Conservation (phyloP, 305 asterid genomes). For the Fraxinus dipetala region DNA sequence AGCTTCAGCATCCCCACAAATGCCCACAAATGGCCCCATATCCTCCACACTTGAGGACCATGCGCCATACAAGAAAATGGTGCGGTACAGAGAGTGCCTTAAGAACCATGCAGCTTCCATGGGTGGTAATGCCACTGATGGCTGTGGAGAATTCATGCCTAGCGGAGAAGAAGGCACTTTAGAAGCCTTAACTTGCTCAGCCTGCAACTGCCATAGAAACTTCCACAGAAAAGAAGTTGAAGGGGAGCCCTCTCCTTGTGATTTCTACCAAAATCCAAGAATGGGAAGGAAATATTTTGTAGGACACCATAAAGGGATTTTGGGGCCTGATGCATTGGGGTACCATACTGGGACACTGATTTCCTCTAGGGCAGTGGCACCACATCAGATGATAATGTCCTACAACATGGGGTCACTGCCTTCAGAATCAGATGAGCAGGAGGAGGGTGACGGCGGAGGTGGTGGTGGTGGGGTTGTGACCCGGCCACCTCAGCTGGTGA, state of each 20-base stretch:
- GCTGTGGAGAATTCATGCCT: slow-evolving; percentile 74
- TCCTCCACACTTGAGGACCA: slow-evolving; percentile 17
- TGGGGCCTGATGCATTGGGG: slow-evolving; percentile 26
- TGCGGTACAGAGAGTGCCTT: slow-evolving; percentile 57
- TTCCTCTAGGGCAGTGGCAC: slow-evolving; percentile 24
- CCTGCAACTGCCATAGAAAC: slow-evolving; percentile 72
- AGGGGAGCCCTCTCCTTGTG: slow-evolving; percentile 30
- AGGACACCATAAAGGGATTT: slow-evolving; percentile 21
- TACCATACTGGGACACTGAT: slow-evolving; percentile 28
- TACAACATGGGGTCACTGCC: slow-evolving; percentile 26
- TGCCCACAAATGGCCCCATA: slow-evolving; percentile 36
- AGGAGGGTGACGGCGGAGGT: slow-evolving; percentile 13
- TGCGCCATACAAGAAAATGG: slow-evolving; percentile 43
- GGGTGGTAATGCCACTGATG: slow-evolving; percentile 72
- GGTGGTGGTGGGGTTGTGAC: neutral
- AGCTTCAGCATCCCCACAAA: slow-evolving; percentile 25
- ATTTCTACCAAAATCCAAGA: slow-evolving; percentile 25
- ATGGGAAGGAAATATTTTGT: slow-evolving; percentile 27
- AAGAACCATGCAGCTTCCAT: slow-evolving; percentile 77
- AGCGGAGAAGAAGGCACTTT: slow-evolving; percentile 55
- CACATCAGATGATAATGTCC: slow-evolving; percentile 30
- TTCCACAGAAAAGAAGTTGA: slow-evolving; percentile 62
- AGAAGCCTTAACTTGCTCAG: slow-evolving; percentile 66
- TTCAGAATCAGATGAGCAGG: slow-evolving; percentile 33
- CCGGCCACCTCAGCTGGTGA: slow-evolving; percentile 20